Conservation (phyloP, 352 stramenopile genomes). For the Pythium utonaiense region DNA sequence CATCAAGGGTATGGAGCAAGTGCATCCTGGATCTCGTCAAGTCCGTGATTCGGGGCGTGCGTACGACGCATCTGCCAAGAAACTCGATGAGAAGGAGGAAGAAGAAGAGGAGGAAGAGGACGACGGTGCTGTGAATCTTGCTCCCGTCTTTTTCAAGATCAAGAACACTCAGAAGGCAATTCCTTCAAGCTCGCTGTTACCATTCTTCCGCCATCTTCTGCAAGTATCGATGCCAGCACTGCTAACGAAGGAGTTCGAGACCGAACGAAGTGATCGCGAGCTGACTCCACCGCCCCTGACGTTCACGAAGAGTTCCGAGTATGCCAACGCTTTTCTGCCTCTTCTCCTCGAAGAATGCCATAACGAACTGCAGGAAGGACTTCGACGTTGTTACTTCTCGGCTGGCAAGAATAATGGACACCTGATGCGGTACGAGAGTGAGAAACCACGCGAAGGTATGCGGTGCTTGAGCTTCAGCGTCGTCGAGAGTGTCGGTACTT, state of each 20-base stretch:
- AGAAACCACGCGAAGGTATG: constrained; percentile 82
- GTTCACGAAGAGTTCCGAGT: constrained; percentile 70
- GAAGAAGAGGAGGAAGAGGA: constrained; percentile 49
- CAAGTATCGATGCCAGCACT: constrained; percentile 76
- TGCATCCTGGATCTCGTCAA: constrained; percentile 12
- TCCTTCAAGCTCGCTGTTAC: constrained; percentile 59
- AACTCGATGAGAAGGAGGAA: constrained; percentile 12
- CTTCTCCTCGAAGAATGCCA: constrained; percentile 81
- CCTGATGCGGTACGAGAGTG: constrained; percentile 71
- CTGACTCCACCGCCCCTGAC: constrained; percentile 46
- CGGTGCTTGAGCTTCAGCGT: constrained; percentile 73
- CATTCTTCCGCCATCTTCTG: constrained; percentile 81
- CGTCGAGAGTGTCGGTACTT: constrained; percentile 41
- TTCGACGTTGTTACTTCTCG: constrained; percentile 41
- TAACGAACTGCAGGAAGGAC: constrained; percentile 72
- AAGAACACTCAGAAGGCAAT: constrained; percentile 78
- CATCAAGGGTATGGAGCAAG: constrained; percentile 45
- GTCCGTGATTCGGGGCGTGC: neutral
- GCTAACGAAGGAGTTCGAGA: constrained; percentile 60
- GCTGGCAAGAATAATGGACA: constrained; percentile 41
- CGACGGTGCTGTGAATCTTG: constrained; percentile 45
- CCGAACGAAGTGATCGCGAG: constrained; percentile 48
- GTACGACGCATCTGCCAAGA: neutral
- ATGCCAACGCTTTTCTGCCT: constrained; percentile 74
- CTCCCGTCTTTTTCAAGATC: constrained; percentile 75